Evolutionary conservation across 2,329 filamentous ascomycete genomes (phyloP), one percentile per base, ranked within the genome.

Genomic region (Aspergillus niger): DNA sequence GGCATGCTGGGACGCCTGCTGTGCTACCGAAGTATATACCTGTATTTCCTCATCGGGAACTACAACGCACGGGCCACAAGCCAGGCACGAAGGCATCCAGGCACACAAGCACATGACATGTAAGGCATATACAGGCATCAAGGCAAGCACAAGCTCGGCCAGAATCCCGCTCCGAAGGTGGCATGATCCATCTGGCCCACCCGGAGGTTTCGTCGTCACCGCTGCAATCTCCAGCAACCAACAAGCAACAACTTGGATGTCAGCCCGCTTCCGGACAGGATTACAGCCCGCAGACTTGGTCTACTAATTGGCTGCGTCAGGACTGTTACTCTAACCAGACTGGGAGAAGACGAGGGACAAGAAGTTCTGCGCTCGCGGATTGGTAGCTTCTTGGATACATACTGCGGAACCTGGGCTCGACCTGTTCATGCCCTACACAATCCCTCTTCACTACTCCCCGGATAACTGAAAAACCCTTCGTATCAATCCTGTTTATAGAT

Each of bases 171-270:
- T 24, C 26, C 8, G 13, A 22, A 47, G 56, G 56, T 62, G 57
- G 60, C 60, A 48, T 62, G 60, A 62, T 59, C 57, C 49, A 17
- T 20, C 30, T 47, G 47, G 38, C 24, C 60, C 48, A 56, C 39
- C 32, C 28, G 44, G 1, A 28, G 8, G 24, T 28, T 49, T 49
- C 15, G 44, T 24, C 8, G 24, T 49, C 44, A 49, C 44, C 44
- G 44, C 41, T 44, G 41, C 41, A 44, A 44, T 44, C 5, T 22
- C 30, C 24, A 50, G 28, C 26, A 50, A 30, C n/a, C 47, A 30
- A 17, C 26, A 11, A 50, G 26, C 26, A 17, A 50, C 47, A 8
- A 8, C 26, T 24, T 24, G 41, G 22, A 24, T 24, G 41, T 15
- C 41, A 24, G 41, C 41, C 8, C 20, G 10, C 10, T 22, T 24